phyloP scores from a whole-genome alignment of 169 alveolate species.

The Miamiensis avidus region DNA sequence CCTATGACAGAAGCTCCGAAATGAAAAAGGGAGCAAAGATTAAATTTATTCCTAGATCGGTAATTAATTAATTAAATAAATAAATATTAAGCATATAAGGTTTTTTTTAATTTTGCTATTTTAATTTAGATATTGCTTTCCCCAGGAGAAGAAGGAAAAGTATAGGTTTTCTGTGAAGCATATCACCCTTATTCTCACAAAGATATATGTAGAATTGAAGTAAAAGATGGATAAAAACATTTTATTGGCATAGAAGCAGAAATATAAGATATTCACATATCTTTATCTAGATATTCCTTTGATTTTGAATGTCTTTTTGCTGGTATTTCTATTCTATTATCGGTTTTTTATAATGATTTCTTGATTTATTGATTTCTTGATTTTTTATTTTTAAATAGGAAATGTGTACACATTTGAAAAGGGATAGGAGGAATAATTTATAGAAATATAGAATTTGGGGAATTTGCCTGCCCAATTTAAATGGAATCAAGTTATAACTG shows the following conservation, averaged over 20 bases:
- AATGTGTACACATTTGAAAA: conserved; percentile 52
- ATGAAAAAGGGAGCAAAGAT: conserved; percentile 36
- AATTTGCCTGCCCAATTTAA: conserved; percentile 79
- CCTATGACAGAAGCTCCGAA: conserved; percentile 2
- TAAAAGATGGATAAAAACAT: conserved; percentile 6
- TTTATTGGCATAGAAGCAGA: conserved; percentile 2
- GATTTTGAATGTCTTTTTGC: background rate
- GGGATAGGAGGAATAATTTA: conserved; percentile 48
- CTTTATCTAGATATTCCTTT: conserved; percentile 4
- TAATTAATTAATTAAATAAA: background rate
- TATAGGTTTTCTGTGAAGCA: background rate
- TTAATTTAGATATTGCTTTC: background rate
- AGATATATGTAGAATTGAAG: background rate
- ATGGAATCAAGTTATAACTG: conserved; percentile 74
- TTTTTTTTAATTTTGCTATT: too few relatives aligned
- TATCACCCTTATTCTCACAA: background rate
- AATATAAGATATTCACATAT: conserved; percentile 14
- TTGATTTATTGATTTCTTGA: too few relatives aligned
- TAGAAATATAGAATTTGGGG: conserved; percentile 76
- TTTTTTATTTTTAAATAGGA: conserved; percentile 50
- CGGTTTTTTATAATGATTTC: too few relatives aligned
- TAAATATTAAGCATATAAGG: background rate
- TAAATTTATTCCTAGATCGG: background rate
- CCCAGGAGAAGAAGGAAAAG: background rate
- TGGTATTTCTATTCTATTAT: too few relatives aligned